Percentiles rank a stretch among this genome's conserved stretches.
These are phyloP conservation scores for Tetrapisispora taiwanensis DNA, from an alignment of 805 yeast genomes.

Conservation along the genomic window DNA sequence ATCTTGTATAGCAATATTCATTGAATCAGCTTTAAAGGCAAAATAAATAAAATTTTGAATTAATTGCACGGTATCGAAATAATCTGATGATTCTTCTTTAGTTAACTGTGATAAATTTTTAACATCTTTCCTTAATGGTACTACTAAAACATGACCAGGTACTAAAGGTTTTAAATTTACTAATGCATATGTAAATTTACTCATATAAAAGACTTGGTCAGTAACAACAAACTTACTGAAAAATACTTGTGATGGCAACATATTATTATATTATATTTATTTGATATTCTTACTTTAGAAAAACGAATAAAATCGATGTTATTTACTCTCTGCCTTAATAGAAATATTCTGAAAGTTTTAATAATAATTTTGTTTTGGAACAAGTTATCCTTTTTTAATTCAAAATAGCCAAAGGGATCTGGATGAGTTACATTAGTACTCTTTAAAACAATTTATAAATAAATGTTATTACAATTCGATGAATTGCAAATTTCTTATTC, in stretches of 20 bases:
- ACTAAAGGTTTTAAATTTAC: slow-evolving; percentile 89
- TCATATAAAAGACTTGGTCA: slow-evolving; percentile 30
- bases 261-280: no score
- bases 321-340: no score
- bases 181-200: slow-evolving; percentile 65
- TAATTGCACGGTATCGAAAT: slow-evolving; percentile 62
- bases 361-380: no score
- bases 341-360: no score
- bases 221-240: slow-evolving; percentile 29
- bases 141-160: slow-evolving; percentile 88
- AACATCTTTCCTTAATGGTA: slow-evolving; percentile 60
- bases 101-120: slow-evolving; percentile 60
- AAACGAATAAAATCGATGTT: no score
- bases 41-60: slow-evolving; percentile 58
- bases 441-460: no score
- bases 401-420: no score
- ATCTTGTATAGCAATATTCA: slow-evolving; percentile 91
- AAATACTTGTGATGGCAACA: slow-evolving; percentile 13
- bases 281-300: no score
- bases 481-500: no score
- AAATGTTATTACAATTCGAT: no score
- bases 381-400: no score
- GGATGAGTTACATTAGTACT: no score
- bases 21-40: slow-evolving; percentile 66
- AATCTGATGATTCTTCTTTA: slow-evolving; percentile 64